phyloP scores from a whole-genome alignment of 2,329 filamentous ascomycete genomes.

The Stenocarpella maydis region DNA sequence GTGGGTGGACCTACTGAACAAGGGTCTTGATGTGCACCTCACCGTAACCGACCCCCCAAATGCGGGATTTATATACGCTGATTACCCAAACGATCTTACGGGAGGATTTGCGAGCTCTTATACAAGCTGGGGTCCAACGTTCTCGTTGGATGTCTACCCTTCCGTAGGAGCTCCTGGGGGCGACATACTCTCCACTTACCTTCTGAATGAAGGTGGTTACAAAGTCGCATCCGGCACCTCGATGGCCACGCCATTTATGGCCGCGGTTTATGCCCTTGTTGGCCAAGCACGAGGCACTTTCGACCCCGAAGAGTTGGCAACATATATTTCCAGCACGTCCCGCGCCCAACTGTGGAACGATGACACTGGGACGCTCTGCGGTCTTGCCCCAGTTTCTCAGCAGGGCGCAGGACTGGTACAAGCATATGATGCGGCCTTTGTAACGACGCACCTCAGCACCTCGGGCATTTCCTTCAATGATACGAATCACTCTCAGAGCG shows the following conservation, averaged over 20 bases:
- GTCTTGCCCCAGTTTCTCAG: constrained; percentile 48
- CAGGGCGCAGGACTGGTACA: constrained; percentile 54
- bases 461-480: constrained; percentile 55
- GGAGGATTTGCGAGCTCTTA: constrained; percentile 60
- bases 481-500: constrained; percentile 44
- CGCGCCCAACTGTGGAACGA: constrained; percentile 45
- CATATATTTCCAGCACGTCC: constrained; percentile 36
- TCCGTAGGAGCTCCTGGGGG: constrained; percentile 65
- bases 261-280: constrained; percentile 32
- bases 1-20: constrained; percentile 39
- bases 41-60: constrained; percentile 34
- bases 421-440: constrained; percentile 50
- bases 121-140: constrained; percentile 67
- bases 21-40: constrained; percentile 39
- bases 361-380: constrained; percentile 35
- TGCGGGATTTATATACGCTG: background rate
- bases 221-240: constrained; percentile 64
- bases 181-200: constrained; percentile 66
- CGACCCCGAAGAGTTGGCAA: constrained; percentile 11
- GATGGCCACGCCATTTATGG: constrained; percentile 64
- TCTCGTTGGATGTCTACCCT: constrained; percentile 64
- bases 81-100: constrained; percentile 48
- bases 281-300: constrained; percentile 23
- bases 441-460: constrained; percentile 47
- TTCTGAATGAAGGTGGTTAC: constrained; percentile 56